Conservation (phyloP, 345 rosid species). For the Adansonia digitata region DNA sequence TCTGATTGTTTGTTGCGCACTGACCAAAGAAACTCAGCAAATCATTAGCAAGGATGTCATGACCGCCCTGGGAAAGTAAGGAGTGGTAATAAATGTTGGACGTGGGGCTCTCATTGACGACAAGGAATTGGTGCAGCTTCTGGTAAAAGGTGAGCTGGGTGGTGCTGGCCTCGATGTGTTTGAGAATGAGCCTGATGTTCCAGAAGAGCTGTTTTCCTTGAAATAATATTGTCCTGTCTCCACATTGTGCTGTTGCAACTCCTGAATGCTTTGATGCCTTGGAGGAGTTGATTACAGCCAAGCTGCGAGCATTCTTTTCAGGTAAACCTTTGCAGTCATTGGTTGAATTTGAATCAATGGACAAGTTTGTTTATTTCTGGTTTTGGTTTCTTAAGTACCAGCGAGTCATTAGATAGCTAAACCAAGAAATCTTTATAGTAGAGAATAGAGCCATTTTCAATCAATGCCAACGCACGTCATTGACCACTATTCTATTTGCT, state of each 20-base stretch:
- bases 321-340: constrained; percentile 15
- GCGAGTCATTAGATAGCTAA: not conserved
- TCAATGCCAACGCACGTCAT: not conserved
- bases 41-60: constrained; percentile 31
- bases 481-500: too few relatives aligned
- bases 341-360: not conserved
- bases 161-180: constrained; percentile 45
- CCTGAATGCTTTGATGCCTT: constrained; percentile 26
- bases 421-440: too few relatives aligned
- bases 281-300: constrained; percentile 22
- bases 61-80: constrained; percentile 23
- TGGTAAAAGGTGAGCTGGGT: constrained; percentile 30
- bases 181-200: constrained; percentile 35
- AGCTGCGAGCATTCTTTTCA: constrained; percentile 34
- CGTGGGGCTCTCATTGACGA: constrained; percentile 35
- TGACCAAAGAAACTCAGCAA: constrained; percentile 33
- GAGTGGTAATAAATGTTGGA: constrained; percentile 33
- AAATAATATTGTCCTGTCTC: constrained; percentile 37
- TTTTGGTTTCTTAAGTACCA: not conserved
- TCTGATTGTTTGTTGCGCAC: constrained; percentile 29
- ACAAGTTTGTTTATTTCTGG: not conserved
- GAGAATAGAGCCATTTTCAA: too few relatives aligned
- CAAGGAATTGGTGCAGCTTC: constrained; percentile 32
- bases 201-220: constrained; percentile 16
- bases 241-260: constrained; percentile 30